Conservation (phyloP, 2,329 filamentous ascomycete species). For the Phaeosphaeriaceae sp. region DNA sequence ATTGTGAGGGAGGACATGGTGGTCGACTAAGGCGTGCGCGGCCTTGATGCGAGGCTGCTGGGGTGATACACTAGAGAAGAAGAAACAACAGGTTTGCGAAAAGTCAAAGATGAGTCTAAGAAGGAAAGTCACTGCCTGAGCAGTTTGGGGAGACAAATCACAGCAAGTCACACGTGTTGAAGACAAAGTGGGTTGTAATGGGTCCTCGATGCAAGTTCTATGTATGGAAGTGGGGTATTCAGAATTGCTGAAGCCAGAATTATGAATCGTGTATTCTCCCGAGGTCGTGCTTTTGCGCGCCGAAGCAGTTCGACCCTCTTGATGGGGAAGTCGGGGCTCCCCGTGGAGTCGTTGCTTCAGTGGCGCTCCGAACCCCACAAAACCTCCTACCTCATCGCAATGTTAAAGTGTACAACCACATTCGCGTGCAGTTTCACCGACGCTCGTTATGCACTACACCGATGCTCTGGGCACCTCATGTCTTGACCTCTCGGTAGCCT, state of each 20-base stretch:
- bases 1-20: slow-evolving; percentile 51
- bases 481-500: slow-evolving; percentile 6
- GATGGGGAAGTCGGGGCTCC: slow-evolving; percentile 16
- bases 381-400: slow-evolving; percentile 11
- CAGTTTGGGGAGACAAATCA: background rate
- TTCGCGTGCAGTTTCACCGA: slow-evolving; percentile 30
- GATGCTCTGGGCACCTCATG: slow-evolving; percentile 14
- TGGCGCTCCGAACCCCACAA: slow-evolving; percentile 12
- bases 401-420: slow-evolving; percentile 4
- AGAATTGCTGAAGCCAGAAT: background rate
- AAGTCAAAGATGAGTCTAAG: background rate
- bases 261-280: slow-evolving; percentile 12
- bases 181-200: slow-evolving; percentile 6
- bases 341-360: slow-evolving; percentile 23
- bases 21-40: background rate
- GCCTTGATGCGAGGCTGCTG: background rate
- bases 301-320: slow-evolving; percentile 28
- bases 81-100: background rate
- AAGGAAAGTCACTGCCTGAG: background rate
- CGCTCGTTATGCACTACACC: slow-evolving; percentile 18
- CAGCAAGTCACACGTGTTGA: slow-evolving; percentile 5
- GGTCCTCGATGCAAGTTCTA: background rate
- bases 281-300: slow-evolving; percentile 28
- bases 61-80: background rate
- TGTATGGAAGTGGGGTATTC: background rate